Conservation (phyloP, 2,329 filamentous ascomycete species). For the Aspergillus proliferans region DNA sequence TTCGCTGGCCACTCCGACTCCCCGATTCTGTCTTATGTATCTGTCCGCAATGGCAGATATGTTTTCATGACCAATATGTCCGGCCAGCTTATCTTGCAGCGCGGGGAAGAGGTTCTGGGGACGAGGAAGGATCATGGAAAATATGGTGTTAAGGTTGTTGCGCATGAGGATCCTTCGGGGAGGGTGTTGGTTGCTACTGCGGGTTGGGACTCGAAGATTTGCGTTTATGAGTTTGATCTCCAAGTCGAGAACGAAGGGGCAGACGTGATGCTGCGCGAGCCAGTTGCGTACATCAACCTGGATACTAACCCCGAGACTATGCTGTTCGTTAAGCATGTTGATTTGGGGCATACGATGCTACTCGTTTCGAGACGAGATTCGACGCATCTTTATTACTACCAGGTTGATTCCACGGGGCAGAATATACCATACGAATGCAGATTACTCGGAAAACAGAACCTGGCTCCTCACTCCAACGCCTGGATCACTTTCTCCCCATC, state of each 20-base stretch:
- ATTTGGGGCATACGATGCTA: constrained; percentile 43
- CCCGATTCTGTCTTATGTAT: constrained; percentile 49
- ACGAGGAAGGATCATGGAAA: constrained; percentile 53
- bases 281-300: constrained; percentile 22
- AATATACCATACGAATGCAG: constrained; percentile 20
- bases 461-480: constrained; percentile 57
- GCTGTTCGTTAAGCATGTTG: constrained; percentile 47
- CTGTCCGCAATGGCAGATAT: constrained; percentile 36
- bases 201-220: constrained; percentile 55
- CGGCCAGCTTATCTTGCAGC: constrained; percentile 48
- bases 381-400: constrained; percentile 53
- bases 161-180: constrained; percentile 26
- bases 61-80: constrained; percentile 55
- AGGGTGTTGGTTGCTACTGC: constrained; percentile 49
- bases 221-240: constrained; percentile 41
- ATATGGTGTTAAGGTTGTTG: constrained; percentile 51
- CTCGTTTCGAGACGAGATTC: constrained; percentile 53
- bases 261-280: constrained; percentile 18
- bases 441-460: constrained; percentile 52
- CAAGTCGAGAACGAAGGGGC: constrained; percentile 2
- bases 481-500: constrained; percentile 60
- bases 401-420: constrained; percentile 12
- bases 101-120: constrained; percentile 39
- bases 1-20: constrained; percentile 25
- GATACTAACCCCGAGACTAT: constrained; percentile 54